phyloP scores from a whole-genome alignment of 805 yeast genomes.

The Metschnikowia orientalis region DNA sequence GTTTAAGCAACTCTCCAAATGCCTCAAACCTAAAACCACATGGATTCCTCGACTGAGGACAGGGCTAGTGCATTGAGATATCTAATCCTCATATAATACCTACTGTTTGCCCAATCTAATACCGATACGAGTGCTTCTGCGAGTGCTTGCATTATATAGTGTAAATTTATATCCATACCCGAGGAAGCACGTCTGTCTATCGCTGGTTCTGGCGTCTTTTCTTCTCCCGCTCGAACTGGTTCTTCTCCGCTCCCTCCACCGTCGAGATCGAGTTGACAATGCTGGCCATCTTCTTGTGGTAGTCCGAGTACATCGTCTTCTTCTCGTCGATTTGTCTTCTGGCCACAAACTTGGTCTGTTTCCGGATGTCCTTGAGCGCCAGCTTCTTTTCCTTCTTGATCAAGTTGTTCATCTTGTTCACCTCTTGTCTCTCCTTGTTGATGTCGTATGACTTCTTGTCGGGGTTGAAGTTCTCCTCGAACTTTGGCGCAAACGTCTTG shows the following conservation, averaged over 20 bases:
- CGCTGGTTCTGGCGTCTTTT: conserved; percentile 48
- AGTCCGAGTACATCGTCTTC: conserved; percentile 68
- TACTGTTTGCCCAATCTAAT: conserved; percentile 1
- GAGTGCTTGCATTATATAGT: conserved; percentile 1
- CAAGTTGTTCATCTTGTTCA: conserved; percentile 75
- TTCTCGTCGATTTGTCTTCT: conserved; percentile 78
- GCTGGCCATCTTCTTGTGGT: conserved; percentile 85
- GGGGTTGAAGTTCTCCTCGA: conserved; percentile 94
- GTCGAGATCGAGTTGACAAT: conserved; percentile 85
- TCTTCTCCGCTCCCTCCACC: conserved; percentile 92
- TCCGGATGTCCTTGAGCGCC: conserved; percentile 84
- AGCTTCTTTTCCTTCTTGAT: conserved; percentile 89
- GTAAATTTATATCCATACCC: conserved; percentile 2
- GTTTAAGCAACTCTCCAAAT: no score
- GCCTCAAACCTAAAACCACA: no score
- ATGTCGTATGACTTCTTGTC: conserved; percentile 89
- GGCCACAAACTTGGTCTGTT: conserved; percentile 81
- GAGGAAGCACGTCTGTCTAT: conserved; percentile 5
- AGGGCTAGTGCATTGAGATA: no score
- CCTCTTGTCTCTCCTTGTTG: conserved; percentile 75
- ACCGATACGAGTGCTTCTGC: conserved; percentile 1
- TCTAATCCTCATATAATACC: no score
- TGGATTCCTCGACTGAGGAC: no score
- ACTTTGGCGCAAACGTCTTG: conserved; percentile 81
- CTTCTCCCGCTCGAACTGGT: conserved; percentile 85